Conservation (phyloP, 129 eudicot species). For the Centaurea solstitialis region DNA sequence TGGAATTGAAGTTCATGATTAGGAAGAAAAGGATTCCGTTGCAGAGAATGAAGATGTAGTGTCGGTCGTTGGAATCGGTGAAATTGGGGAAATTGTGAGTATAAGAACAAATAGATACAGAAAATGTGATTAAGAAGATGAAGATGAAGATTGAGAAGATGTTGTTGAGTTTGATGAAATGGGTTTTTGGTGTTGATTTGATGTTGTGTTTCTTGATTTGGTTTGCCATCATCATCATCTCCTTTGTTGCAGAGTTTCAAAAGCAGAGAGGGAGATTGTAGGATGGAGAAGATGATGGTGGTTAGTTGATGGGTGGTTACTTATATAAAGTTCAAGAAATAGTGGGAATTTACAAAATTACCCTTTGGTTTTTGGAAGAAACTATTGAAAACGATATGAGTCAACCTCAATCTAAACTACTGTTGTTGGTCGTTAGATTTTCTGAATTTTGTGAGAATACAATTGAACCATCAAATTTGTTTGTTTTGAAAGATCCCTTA, state of each 20-base stretch:
- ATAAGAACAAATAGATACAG: conserved; percentile 11
- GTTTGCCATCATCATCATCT: background rate
- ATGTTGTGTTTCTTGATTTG: background rate
- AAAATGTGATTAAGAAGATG: conserved; percentile 26
- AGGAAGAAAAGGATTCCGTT: conserved; percentile 57
- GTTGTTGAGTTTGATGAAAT: conserved; percentile 10
- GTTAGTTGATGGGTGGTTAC: background rate
- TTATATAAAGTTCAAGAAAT: conserved; percentile 12
- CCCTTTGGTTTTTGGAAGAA: conserved; percentile 3
- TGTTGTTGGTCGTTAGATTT: background rate
- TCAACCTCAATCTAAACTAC: conserved; percentile 1
- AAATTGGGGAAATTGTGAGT: conserved; percentile 30
- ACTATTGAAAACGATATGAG: background rate
- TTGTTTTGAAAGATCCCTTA: background rate
- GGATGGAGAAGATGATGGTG: background rate
- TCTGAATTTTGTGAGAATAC: background rate
- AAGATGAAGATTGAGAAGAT: conserved; percentile 27
- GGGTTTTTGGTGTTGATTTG: conserved; percentile 7
- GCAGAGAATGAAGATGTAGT: conserved; percentile 63
- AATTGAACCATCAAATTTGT: no score
- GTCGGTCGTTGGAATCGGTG: conserved; percentile 44
- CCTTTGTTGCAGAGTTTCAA: background rate
- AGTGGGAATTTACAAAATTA: background rate
- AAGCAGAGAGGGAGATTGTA: background rate
- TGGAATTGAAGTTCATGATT: conserved; percentile 43